Base-by-base conservation (phyloP, 371 early-diverging fungal species). In the Rhizopus microsporus region DNA sequence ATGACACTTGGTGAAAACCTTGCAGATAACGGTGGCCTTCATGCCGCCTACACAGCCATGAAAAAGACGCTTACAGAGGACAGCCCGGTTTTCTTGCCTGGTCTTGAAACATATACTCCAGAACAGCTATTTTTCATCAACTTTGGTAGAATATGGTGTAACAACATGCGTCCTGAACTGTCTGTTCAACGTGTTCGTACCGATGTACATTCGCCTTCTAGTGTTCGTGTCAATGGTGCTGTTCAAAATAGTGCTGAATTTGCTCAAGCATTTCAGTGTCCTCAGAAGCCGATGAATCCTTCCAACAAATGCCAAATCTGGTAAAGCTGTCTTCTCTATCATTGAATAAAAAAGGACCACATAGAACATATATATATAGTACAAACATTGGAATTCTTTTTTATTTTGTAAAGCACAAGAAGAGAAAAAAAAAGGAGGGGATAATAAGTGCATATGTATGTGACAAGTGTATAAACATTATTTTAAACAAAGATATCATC, bases 1-100 rank as follows among this genome's bases (percentile, higher is more conserved):
- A 42, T 84, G 33, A 90, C 89, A 0, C 65, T 89, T 9, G 80
- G 80, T 16, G 90, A 90, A 60, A 91, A 89, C 62, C 58, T 92
- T 37, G 89, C 93, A 4, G 93, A 92, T 62, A 88, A 88, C 54
- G 91, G 90, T 10, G 93, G 90, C 15, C 15, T 85, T 32, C 57
- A 52, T n/a, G 63, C 62, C 35, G 67, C 81, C 0, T 77, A 66
- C 17, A 44, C 59, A 30, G 65, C 81, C 1, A 37, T 53, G 48
- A 15, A 39, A 13, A 54, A 47, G 12, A 48, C 46, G 1, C 68
- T 77, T 62, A 15, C 51, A 29, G 34, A 56, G 33, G 23, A 42
- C 4, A 56, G 56, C 8, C 15, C 45, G 12, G 51, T 55, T 16
- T 5, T 7, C 5, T 44, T 67, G 5, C 67, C 67, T 8, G 43